These are phyloP conservation scores for Didymella sp. DNA, from an alignment of 2,329 filamentous ascomycete species.

Conservation along the genomic window DNA sequence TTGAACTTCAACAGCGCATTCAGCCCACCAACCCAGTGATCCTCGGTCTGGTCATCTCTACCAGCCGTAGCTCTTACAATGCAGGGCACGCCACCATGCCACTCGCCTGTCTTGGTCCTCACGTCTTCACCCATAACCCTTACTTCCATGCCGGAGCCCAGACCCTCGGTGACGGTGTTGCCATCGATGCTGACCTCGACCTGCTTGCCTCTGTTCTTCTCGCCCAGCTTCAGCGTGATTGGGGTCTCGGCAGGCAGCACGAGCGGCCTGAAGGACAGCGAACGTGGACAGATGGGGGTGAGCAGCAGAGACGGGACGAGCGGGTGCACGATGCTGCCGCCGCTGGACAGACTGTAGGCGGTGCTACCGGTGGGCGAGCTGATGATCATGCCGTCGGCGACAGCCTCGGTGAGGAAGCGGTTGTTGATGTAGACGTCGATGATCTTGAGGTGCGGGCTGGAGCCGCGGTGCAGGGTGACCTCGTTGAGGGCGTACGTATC, in stretches of 20 bases:
- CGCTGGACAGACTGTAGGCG: conserved; percentile 91
- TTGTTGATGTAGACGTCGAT: conserved; percentile 91
- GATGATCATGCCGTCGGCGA: conserved; percentile 93
- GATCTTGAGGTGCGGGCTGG: conserved; percentile 86
- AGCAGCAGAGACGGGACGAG: conserved; percentile 86
- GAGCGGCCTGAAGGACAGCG: conserved; percentile 87
- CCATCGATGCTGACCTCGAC: conserved; percentile 61
- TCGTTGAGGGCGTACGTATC: conserved; percentile 85
- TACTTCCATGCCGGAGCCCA: conserved; percentile 69
- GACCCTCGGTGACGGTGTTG: conserved; percentile 51
- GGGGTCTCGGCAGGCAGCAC: conserved; percentile 87
- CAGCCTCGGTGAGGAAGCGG: conserved; percentile 88
- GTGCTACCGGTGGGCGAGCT: conserved; percentile 94
- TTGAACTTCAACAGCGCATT: conserved; percentile 97
- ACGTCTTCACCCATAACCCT: conserved; percentile 88
- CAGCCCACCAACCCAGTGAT: conserved; percentile 95
- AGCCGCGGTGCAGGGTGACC: conserved; percentile 89
- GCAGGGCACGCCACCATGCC: conserved; percentile 86
- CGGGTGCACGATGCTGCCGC: conserved; percentile 92
- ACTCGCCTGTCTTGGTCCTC: conserved; percentile 52
- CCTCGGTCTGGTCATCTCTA: conserved; percentile 65
- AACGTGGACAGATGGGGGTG: conserved; percentile 92
- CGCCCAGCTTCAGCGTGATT: conserved; percentile 80
- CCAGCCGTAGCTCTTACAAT: conserved; percentile 71
- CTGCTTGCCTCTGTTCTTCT: conserved; percentile 59